Evolutionary conservation across 257 asterid species (phyloP).

Genomic region (Pogostemon cablin): DNA sequence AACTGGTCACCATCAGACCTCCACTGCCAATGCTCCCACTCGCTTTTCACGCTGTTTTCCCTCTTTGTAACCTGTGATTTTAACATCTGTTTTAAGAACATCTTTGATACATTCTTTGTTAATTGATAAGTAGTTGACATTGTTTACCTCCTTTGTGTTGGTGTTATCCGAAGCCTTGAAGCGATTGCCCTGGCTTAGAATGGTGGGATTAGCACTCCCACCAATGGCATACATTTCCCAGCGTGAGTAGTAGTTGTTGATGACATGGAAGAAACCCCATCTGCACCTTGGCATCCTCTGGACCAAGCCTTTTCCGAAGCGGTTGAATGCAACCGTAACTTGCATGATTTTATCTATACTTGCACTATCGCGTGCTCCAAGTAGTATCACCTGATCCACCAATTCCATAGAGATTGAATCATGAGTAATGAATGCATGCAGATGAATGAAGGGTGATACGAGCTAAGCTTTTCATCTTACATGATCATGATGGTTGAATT

Average conservation of each 20-base stretch:
- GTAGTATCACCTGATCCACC: conserved; percentile 66
- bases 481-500: conserved; percentile 77
- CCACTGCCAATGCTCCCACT: conserved; percentile 78
- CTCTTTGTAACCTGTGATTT: conserved; percentile 65
- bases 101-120: not conserved
- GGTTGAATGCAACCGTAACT: conserved; percentile 76
- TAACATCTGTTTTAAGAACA: not conserved
- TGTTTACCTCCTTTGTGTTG: conserved; percentile 57
- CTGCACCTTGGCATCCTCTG: conserved; percentile 91
- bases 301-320: conserved; percentile 63
- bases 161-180: conserved; percentile 60
- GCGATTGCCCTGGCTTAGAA: conserved; percentile 87
- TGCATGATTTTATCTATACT: conserved; percentile 67
- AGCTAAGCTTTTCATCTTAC: conserved; percentile 43
- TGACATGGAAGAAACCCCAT: conserved; percentile 81
- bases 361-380: conserved; percentile 69
- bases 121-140: not conserved
- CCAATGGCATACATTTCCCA: conserved; percentile 90
- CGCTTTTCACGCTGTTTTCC: conserved; percentile 39
- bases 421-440: not conserved
- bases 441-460: not conserved
- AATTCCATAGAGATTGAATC: not conserved
- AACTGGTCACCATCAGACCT: conserved; percentile 71
- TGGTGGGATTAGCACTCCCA: conserved; percentile 76
- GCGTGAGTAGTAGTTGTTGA: conserved; percentile 72